These are phyloP conservation scores for Leishmania major DNA, from an alignment of 208 protist genomes.

Conservation along the genomic window DNA sequence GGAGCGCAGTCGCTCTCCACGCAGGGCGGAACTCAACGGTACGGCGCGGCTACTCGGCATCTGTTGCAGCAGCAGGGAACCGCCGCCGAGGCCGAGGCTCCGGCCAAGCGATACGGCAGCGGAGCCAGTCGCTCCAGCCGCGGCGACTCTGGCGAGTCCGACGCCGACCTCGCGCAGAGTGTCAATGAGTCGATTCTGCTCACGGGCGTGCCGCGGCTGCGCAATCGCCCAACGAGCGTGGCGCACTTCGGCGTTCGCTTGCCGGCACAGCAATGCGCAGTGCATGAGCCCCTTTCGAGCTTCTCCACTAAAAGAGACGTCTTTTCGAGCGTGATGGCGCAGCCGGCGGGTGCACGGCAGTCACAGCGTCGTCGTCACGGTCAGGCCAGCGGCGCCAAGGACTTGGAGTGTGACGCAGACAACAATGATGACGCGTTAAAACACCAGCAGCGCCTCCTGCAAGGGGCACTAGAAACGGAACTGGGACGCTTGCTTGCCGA, in stretches of 20 bases:
- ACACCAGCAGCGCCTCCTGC: conserved; percentile 35
- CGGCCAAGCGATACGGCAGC: neutral
- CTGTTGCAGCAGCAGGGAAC: conserved; percentile 20
- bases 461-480: conserved; percentile 52
- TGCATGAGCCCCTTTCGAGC: conserved; percentile 24
- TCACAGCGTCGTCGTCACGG: too few relatives aligned
- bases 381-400: neutral
- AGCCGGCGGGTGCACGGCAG: neutral
- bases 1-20: conserved; percentile 40
- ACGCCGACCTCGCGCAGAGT: conserved; percentile 5
- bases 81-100: neutral
- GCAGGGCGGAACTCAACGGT: conserved; percentile 42
- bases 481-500: conserved; percentile 61
- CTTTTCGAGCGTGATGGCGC: conserved; percentile 41
- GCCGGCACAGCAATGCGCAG: conserved; percentile 4
- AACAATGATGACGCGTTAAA: conserved; percentile 38
- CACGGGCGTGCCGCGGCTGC: conserved; percentile 23
- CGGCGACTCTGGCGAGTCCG: neutral
- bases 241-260: conserved; percentile 34
- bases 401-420: conserved; percentile 12
- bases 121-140: neutral
- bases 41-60: conserved; percentile 24
- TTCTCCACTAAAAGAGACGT: conserved; percentile 40
- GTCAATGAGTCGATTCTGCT: neutral
- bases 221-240: conserved; percentile 22